Percentiles rank a stretch among this genome's conserved stretches.
These are phyloP conservation scores for Globisporangium takayamanum DNA, from an alignment of 352 stramenopile genomes.

Conservation along the genomic window DNA sequence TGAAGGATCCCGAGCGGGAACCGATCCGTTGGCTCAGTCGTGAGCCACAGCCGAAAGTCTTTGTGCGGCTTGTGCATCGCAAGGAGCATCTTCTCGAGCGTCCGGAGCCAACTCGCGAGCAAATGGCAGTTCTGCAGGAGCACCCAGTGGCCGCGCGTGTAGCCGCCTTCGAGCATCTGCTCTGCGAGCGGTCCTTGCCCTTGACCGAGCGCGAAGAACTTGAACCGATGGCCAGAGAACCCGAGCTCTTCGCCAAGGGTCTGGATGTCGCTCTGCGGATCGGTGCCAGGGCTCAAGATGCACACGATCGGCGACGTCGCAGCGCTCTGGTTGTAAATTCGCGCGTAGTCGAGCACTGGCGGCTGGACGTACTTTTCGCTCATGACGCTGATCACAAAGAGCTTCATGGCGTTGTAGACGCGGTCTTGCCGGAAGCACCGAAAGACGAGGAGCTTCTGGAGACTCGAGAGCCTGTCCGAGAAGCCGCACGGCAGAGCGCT, in stretches of 20 bases:
- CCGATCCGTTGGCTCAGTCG: constrained; percentile 92
- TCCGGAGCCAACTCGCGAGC: constrained; percentile 90
- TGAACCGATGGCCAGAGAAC: constrained; percentile 89
- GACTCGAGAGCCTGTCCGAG: constrained; percentile 59
- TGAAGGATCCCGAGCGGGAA: constrained; percentile 95
- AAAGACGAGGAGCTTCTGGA: constrained; percentile 91
- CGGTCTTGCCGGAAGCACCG: constrained; percentile 93
- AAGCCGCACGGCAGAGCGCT: constrained; percentile 78
- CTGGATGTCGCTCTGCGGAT: constrained; percentile 94
- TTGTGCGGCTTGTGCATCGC: constrained; percentile 90
- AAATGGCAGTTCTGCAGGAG: constrained; percentile 95
- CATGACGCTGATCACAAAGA: constrained; percentile 91
- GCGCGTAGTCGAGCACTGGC: constrained; percentile 90
- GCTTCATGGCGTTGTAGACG: constrained; percentile 94
- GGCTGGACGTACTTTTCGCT: constrained; percentile 94
- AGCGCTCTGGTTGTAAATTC: constrained; percentile 89
- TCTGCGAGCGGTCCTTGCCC: constrained; percentile 92
- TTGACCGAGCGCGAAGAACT: constrained; percentile 92
- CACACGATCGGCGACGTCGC: constrained; percentile 90
- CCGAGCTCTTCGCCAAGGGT: constrained; percentile 88
- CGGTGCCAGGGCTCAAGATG: constrained; percentile 91
- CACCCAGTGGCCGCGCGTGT: constrained; percentile 85
- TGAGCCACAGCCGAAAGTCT: constrained; percentile 95
- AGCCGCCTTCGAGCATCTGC: constrained; percentile 90
- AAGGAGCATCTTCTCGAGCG: constrained; percentile 91